Evolutionary conservation across 2,329 filamentous ascomycete species (phyloP).

Genomic region (Penicillium sp.): DNA sequence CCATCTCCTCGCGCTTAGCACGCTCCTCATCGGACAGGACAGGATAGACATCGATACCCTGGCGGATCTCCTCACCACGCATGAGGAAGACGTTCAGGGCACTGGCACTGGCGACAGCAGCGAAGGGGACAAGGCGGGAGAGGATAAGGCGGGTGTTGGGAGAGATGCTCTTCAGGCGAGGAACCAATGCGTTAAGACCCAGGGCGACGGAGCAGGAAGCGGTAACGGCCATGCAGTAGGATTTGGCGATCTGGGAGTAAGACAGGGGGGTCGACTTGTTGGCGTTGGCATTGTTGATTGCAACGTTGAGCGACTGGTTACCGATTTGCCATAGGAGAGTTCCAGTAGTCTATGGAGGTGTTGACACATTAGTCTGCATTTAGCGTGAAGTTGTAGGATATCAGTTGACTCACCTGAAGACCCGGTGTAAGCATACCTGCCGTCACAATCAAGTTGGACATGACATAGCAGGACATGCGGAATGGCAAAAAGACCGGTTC

Average conservation of each 20-base stretch:
- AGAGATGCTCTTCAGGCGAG: slow-evolving; percentile 73
- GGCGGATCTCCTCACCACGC: slow-evolving; percentile 92
- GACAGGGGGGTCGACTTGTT: slow-evolving; percentile 95
- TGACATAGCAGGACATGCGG: slow-evolving; percentile 93
- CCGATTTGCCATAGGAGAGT: slow-evolving; percentile 92
- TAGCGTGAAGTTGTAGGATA: not conserved
- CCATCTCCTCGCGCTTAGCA: slow-evolving; percentile 60
- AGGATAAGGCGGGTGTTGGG: slow-evolving; percentile 75
- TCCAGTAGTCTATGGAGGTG: slow-evolving; percentile 64
- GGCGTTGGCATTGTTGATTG: slow-evolving; percentile 95
- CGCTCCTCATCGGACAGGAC: slow-evolving; percentile 72
- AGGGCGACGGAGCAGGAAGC: slow-evolving; percentile 93
- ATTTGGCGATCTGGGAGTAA: slow-evolving; percentile 76
- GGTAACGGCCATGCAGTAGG: slow-evolving; percentile 86
- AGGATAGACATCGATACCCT: slow-evolving; percentile 89
- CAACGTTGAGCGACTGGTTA: slow-evolving; percentile 97
- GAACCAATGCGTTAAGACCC: slow-evolving; percentile 86
- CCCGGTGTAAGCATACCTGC: slow-evolving; percentile 95
- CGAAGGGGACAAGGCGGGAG: slow-evolving; percentile 88
- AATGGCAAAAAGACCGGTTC: slow-evolving; percentile 90
- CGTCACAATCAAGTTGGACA: slow-evolving; percentile 92
- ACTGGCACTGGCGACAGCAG: slow-evolving; percentile 87
- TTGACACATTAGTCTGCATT: not conserved
- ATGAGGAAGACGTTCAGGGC: slow-evolving; percentile 96
- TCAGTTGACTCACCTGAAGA: slow-evolving; percentile 58